phyloP scores from a whole-genome alignment of 2,329 filamentous ascomycete genomes.

The Alternaria longipes region DNA sequence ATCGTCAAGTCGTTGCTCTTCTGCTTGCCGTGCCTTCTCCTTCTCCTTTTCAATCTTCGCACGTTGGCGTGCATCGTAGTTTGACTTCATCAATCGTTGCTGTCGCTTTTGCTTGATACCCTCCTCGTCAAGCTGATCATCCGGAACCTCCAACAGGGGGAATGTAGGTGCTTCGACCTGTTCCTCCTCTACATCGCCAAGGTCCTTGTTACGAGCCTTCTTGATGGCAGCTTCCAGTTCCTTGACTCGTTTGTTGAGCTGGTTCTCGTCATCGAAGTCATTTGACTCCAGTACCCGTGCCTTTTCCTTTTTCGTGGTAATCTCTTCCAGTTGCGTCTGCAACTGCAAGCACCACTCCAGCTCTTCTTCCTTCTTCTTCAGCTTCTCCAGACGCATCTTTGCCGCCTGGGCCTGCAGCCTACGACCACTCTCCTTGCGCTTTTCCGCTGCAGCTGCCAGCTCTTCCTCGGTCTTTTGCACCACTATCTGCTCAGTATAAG shows the following conservation, averaged over 20 bases:
- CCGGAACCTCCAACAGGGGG: slow-evolving; percentile 85
- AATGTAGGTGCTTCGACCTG: slow-evolving; percentile 83
- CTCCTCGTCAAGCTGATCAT: slow-evolving; percentile 92
- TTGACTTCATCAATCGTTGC: slow-evolving; percentile 91
- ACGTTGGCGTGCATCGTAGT: slow-evolving; percentile 90
- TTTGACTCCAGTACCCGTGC: slow-evolving; percentile 81
- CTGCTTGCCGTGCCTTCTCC: slow-evolving; percentile 83
- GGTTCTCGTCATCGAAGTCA: slow-evolving; percentile 89
- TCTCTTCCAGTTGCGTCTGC: slow-evolving; percentile 71
- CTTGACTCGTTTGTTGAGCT: slow-evolving; percentile 83
- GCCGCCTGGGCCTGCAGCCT: slow-evolving; percentile 94
- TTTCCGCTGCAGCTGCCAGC: slow-evolving; percentile 86
- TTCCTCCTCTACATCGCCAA: slow-evolving; percentile 82
- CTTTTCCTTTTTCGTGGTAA: slow-evolving; percentile 90
- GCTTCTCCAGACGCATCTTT: slow-evolving; percentile 94
- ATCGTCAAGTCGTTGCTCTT: slow-evolving; percentile 83
- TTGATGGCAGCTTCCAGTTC: slow-evolving; percentile 92
- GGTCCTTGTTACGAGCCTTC: slow-evolving; percentile 90
- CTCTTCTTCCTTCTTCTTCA: slow-evolving; percentile 95
- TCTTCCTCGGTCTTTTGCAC: slow-evolving; percentile 95
- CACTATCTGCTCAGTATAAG: slow-evolving; percentile 89
- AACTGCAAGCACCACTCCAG: slow-evolving; percentile 92
- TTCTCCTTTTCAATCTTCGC: slow-evolving; percentile 96
- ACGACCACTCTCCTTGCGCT: slow-evolving; percentile 92
- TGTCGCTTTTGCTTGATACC: slow-evolving; percentile 91